These are phyloP conservation scores for Tephrocybe sp. DNA, from an alignment of 768 basidiomycete species.

Conservation along the genomic window DNA sequence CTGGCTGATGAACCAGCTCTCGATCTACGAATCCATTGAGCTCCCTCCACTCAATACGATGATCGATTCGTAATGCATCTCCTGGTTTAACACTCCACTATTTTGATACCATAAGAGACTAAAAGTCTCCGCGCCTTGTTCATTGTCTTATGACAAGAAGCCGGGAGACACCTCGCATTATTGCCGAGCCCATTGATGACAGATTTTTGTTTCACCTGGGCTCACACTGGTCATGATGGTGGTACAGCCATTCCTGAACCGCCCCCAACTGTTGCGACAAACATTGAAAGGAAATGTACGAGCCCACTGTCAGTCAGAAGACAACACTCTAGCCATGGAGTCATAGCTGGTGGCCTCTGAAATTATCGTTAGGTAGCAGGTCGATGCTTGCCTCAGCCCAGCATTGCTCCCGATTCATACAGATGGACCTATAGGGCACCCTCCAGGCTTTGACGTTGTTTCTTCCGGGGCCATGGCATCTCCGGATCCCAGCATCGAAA, in stretches of 20 bases:
- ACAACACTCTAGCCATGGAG: conserved; percentile 17
- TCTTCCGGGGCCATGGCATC: conserved; percentile 10
- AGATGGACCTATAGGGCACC: conserved; percentile 2
- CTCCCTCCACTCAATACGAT: conserved; percentile 14
- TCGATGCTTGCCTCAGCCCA: conserved; percentile 23
- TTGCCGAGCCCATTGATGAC: conserved; percentile 17
- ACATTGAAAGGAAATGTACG: conserved; percentile 18
- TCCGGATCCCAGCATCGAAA: conserved; percentile 16
- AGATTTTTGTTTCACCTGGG: conserved; percentile 19
- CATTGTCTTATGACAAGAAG: conserved; percentile 11
- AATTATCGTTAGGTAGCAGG: conserved; percentile 28
- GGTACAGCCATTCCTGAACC: background rate
- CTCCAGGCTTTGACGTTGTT: conserved; percentile 10
- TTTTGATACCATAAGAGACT: conserved; percentile 18
- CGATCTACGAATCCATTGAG: conserved; percentile 14
- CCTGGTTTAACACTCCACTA: conserved; percentile 12
- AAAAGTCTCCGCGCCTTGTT: conserved; percentile 19
- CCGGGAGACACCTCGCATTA: conserved; percentile 12
- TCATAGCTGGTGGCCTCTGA: conserved; percentile 21
- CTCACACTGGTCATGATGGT: conserved; percentile 16
- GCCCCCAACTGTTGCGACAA: conserved; percentile 13
- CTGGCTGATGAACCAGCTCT: conserved; percentile 10
- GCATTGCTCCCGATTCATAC: background rate
- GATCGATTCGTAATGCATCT: conserved; percentile 10
- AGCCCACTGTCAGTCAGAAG: conserved; percentile 9